Evolutionary conservation across 1,139 yeast species (phyloP), one percentile per base, ranked within the genome.

Genomic region (Taphrina betulina): DNA sequence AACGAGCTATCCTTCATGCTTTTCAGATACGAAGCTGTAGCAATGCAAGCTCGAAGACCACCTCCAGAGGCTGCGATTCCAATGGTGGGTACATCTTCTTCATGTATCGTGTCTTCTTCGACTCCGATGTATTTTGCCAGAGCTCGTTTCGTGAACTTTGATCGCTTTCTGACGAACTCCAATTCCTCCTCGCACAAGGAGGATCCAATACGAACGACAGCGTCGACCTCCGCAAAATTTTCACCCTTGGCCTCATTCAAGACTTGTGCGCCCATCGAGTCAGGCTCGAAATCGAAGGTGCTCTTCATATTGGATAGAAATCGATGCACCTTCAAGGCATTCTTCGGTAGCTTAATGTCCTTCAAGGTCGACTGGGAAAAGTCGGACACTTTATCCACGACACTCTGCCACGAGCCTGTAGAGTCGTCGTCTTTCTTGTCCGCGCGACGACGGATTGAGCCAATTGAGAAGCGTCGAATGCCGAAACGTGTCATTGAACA

Each of bases 31-130:
- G 64, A 64, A 5, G 62, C 46, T 16, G 63, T 57, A 7, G 63
- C 63, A 8, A 60, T 48, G 58, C 63, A 53, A 0, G 65, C 65
- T 16, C 65, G 54, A 26, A 60, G 57, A 10, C 65, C 65, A 23
- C 65, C 65, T 5, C 65, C 65, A 17, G 65, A 63, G 19, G 64
- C 64, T 3, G 64, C 62, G 29, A 63, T 48, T 2, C 63, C 65
- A 26, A 63, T 60, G 22, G 54, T 43, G 1, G 65, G 65, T n/a
- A 63, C 58, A 48, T 63, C 65, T 22, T 60, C 58, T 14, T 60
- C 61, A 38, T 63, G 57, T 3, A 63, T 54, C 19, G 46, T 38
- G 10, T 40, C 28, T 14, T 46, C 58, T 2, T 63, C 58, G 7
- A 63, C 23, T 8, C 41, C 59, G 12, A 63, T 57, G 41, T 59